Evolutionary conservation across 306 rosid species (phyloP), one percentile per base, ranked within the genome.

Genomic region (Rosa rugosa): DNA sequence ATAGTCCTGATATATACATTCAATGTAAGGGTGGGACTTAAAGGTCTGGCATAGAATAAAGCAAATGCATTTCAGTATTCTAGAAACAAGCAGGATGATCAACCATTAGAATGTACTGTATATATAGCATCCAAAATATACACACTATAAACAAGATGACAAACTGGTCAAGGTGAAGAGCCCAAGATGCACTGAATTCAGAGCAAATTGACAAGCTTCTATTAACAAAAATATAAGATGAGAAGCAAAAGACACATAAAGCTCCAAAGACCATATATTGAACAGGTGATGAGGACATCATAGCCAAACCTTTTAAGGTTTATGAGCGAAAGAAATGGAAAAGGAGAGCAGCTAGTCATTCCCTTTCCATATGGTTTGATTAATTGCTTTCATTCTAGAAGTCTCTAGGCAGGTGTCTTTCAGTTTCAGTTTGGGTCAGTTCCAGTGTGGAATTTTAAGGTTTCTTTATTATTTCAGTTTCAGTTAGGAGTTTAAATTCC

Each of bases 1-100:
- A 95, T 4, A 95, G 86, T 70, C 99, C 99, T 95, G 90, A 76
- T 40, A 72, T 79, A 82, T 80, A 57, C 59, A 69, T 45, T 17
- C 34, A 41, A 23, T 13, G 38, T 22, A 79, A 62, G 79, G 12
- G 5, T 71, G n/a, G 74, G 49, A 62, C 40, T 62, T 53, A 66
- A 41, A 65, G 79, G 71, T 75, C 75, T 51, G 40, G 69, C 42
- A 76, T 45, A 45, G 49, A 62, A 20, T 72, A 53, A 50, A 53
- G 64, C 18, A 71, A 31, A 8, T 71, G 18, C 49, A 36, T 36
- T 72, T 31, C 60, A 54, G 50, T 38, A 40, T 73, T 53, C 53
- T 40, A 41, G 38, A 20, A 54, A 53, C 17, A 57, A 59, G 31
- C 54, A 75, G 70, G 42, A 45, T 23, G 42, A 25, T 8, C 25